Conservation (phyloP, 1,139 yeast species). For the Magnusiomyces paraingens region DNA sequence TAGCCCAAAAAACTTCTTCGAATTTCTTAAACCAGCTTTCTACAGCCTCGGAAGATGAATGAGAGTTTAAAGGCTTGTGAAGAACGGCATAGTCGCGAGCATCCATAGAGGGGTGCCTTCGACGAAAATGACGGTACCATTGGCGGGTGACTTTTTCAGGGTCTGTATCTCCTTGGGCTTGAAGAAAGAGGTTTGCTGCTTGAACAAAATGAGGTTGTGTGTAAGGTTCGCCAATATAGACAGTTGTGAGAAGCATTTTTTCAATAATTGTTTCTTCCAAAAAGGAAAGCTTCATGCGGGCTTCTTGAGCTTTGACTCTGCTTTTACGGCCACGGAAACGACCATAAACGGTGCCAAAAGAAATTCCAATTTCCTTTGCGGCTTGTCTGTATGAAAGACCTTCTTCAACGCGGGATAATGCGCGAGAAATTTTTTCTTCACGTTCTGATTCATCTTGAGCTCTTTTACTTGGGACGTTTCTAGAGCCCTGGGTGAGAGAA, state of each 20-base stretch:
- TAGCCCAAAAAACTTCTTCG: constrained; percentile 9
- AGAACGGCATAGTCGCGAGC: constrained; percentile 14
- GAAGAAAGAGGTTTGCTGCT: constrained; percentile 14
- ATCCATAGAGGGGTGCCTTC: constrained; percentile 16
- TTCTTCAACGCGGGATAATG: constrained; percentile 14
- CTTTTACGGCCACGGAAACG: constrained; percentile 17
- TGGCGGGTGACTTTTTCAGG: constrained; percentile 16
- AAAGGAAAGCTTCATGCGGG: constrained; percentile 16
- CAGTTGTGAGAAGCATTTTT: constrained; percentile 12
- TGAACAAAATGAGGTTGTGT: constrained; percentile 16
- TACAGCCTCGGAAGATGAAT: constrained; percentile 5
- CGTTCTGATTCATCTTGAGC: constrained; percentile 15
- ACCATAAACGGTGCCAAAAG: constrained; percentile 17
- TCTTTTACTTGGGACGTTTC: constrained; percentile 6
- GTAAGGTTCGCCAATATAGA: constrained; percentile 14
- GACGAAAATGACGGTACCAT: constrained; percentile 17
- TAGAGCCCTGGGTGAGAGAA: background rate
- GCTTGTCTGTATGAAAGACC: constrained; percentile 17
- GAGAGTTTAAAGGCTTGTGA: constrained; percentile 10
- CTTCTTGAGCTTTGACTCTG: constrained; percentile 16
- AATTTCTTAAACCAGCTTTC: constrained; percentile 13
- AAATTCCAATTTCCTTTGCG: constrained; percentile 17
- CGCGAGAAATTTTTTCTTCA: constrained; percentile 14
- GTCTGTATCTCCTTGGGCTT: constrained; percentile 16
- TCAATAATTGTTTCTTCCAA: constrained; percentile 16